Percentiles rank a stretch among this genome's conserved stretches.
Evolutionary conservation across 2,329 filamentous ascomycete genomes (phyloP).

Genomic region (Neurospora crassa): DNA sequence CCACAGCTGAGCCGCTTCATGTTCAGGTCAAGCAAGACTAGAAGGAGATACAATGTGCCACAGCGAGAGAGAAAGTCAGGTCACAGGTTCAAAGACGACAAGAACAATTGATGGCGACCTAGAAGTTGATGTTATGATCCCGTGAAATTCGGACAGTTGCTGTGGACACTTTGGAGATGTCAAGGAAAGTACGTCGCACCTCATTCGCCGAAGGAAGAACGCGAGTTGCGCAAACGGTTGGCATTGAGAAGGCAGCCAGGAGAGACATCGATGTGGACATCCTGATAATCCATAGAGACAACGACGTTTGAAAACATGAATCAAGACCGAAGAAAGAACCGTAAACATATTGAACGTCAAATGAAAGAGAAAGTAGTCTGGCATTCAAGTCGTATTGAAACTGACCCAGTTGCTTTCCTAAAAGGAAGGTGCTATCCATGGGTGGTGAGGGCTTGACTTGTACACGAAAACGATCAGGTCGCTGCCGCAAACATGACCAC

Average conservation of each 20-base stretch:
- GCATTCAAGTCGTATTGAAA: neutral
- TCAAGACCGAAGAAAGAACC: neutral
- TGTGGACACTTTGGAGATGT: neutral
- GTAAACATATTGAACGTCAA: neutral
- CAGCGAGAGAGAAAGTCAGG: neutral
- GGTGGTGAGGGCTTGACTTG: neutral
- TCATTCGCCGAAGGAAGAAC: neutral
- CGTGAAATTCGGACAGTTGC: neutral
- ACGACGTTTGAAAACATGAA: neutral
- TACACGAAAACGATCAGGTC: too few species aligned
- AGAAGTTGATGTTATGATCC: neutral
- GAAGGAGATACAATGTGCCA: neutral
- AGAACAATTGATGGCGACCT: neutral
- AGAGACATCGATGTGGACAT: neutral
- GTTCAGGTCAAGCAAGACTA: neutral
- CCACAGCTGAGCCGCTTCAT: neutral
- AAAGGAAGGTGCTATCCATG: neutral
- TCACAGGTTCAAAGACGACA: neutral
- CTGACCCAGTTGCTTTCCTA: neutral
- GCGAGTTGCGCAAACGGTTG: neutral
- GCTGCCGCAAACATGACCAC: neutral
- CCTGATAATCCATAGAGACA: neutral
- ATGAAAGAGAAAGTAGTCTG: neutral
- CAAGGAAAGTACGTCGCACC: neutral
- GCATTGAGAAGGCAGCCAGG: neutral